Conservation (phyloP, 139 green algal genomes). For the Ulvella scutata region DNA sequence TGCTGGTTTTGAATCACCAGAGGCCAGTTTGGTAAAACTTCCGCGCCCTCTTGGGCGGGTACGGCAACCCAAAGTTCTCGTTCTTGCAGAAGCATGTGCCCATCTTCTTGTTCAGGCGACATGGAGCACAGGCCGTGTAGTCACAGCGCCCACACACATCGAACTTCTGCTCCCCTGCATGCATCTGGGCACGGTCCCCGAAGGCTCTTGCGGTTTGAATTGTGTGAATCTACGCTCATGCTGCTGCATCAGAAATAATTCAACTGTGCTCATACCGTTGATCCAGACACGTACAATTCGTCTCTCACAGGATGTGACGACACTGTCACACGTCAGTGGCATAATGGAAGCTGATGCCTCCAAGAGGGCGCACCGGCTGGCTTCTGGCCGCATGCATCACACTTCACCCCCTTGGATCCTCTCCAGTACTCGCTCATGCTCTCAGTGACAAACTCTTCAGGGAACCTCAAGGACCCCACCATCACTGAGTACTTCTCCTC, state of each 20-base stretch:
- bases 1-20: background rate
- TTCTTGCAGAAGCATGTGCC: background rate
- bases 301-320: too few relatives aligned
- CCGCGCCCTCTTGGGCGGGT: background rate
- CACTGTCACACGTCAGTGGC: too few relatives aligned
- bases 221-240: too few relatives aligned
- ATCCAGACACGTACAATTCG: too few relatives aligned
- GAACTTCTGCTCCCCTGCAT: background rate
- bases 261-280: too few relatives aligned
- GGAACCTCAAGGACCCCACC: background rate
- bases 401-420: background rate
- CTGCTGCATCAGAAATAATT: too few relatives aligned
- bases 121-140: background rate
- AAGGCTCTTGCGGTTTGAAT: too few relatives aligned
- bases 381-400: background rate
- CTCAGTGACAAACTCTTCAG: background rate
- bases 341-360: too few relatives aligned
- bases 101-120: background rate
- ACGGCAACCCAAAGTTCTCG: background rate
- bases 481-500: background rate
- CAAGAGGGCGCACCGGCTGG: background rate
- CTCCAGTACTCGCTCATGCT: background rate
- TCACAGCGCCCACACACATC: background rate
- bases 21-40: background rate
- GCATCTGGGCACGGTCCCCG: too few relatives aligned